Base-by-base conservation (phyloP, 2,329 filamentous ascomycete species). In the Colletotrichum graminicola region DNA sequence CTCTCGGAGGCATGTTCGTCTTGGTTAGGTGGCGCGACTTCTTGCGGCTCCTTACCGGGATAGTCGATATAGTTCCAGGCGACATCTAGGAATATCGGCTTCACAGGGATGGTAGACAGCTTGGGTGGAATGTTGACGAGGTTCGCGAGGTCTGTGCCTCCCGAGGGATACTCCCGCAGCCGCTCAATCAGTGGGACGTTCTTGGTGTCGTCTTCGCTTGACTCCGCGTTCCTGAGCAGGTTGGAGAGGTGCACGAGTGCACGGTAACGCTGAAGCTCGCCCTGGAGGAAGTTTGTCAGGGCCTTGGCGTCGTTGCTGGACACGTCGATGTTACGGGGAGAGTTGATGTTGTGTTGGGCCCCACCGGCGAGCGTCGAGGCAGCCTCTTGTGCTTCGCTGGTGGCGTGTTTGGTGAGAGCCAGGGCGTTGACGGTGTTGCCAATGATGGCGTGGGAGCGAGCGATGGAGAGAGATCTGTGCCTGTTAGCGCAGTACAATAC, bases 11-110 rank as follows among this genome's bases (percentile, higher is more conserved):
- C 45, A 7, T 63, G 51, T 11, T 47, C 62, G 70, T 26, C 63
- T 73, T 62, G 71, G 70, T 11, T 66, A 62, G 55, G 66, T 68
- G 76, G 75, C 32, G 72, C 74, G 7, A 73, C 75, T 66, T 75
- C 77, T 71, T 81, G 75, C 8, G 79, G 78, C 41, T 81, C 75
- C 75, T 90, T 90, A 43, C 90, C 91, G 0, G 95, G 94, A 78
- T 99, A 99, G 60, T 94, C 90, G 73, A 99, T 95, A 79, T 98
- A 98, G 80, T 98, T 98, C 93, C 94, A 99, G 12, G 96, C 96
- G 10, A 97, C 92, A 78, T 99, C 96, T 71, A 98, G 89, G 86
- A 98, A 98, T 43, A 98, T 87, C 36, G 96, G 96, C 84, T 99
- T 99, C 63, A 97, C 92, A 0, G 96, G 94, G 49, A 98, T 90